Conservation (phyloP, 345 rosid genomes). For the Brassica rapa region DNA sequence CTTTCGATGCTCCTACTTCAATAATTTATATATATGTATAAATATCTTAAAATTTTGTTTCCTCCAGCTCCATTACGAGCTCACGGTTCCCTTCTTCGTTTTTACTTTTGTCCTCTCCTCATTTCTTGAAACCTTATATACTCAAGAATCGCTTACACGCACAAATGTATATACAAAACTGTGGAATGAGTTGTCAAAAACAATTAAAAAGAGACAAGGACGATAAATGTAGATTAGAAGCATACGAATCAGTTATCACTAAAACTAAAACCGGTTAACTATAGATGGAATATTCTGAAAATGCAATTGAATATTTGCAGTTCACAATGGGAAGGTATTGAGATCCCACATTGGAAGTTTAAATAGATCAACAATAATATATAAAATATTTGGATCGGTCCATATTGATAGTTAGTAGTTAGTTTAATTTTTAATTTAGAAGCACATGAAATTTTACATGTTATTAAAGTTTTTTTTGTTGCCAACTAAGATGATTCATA, state of each 20-base stretch:
- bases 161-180: background rate
- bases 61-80: conserved; percentile 19
- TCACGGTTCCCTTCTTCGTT: conserved; percentile 16
- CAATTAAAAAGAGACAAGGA: background rate
- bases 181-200: background rate
- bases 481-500: background rate
- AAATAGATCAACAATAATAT: background rate
- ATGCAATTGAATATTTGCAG: background rate
- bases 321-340: background rate
- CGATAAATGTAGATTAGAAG: background rate
- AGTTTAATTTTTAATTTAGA: background rate
- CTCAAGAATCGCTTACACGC: background rate
- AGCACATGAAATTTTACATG: background rate
- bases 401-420: background rate
- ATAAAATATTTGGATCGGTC: background rate
- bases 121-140: background rate
- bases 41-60: background rate
- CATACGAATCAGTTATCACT: background rate
- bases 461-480: background rate
- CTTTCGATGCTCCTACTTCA: conserved; percentile 38
- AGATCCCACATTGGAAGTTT: background rate
- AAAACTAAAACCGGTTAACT: background rate
- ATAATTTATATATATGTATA: background rate
- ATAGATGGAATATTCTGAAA: background rate
- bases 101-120: conserved; percentile 8